A percentile compares a stretch with the other conserved stretches of the same genome.
Conservation (phyloP, 129 eudicot species). For the Saussurea involucrata region DNA sequence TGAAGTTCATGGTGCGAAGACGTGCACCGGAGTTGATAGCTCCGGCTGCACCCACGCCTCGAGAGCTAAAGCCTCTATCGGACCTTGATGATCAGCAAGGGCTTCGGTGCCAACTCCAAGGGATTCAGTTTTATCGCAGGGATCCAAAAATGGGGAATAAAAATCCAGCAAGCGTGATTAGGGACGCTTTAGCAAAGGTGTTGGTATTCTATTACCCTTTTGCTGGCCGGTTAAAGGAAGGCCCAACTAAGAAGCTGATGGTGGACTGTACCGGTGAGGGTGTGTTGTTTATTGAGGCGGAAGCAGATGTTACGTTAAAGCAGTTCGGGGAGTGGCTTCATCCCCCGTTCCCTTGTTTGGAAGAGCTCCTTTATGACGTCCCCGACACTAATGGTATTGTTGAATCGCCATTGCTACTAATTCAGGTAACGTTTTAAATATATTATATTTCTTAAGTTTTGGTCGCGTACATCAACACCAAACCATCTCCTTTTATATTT, state of each 20-base stretch:
- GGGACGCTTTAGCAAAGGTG: constrained; percentile 32
- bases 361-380: constrained; percentile 33
- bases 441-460: no score
- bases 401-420: constrained; percentile 26
- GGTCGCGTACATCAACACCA: no score
- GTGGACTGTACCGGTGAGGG: constrained; percentile 45
- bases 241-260: constrained; percentile 7
- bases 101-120: constrained; percentile 15
- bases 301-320: constrained; percentile 31
- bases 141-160: constrained; percentile 10
- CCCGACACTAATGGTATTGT: constrained; percentile 20
- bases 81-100: constrained; percentile 36
- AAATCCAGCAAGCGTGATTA: constrained; percentile 27
- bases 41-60: constrained; percentile 34
- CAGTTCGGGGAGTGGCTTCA: constrained; percentile 25
- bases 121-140: constrained; percentile 11
- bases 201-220: constrained; percentile 42
- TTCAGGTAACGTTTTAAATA: constrained; percentile 26
- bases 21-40: constrained; percentile 22
- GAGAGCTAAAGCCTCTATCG: constrained; percentile 34
- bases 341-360: constrained; percentile 31
- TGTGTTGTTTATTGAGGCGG: constrained; percentile 41
- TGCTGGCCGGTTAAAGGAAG: constrained; percentile 41
- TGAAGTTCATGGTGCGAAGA: constrained; percentile 13
- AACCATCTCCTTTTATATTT: no score